phyloP scores from a whole-genome alignment of 2,329 filamentous ascomycete species.

The Exophiala oligosperma region DNA sequence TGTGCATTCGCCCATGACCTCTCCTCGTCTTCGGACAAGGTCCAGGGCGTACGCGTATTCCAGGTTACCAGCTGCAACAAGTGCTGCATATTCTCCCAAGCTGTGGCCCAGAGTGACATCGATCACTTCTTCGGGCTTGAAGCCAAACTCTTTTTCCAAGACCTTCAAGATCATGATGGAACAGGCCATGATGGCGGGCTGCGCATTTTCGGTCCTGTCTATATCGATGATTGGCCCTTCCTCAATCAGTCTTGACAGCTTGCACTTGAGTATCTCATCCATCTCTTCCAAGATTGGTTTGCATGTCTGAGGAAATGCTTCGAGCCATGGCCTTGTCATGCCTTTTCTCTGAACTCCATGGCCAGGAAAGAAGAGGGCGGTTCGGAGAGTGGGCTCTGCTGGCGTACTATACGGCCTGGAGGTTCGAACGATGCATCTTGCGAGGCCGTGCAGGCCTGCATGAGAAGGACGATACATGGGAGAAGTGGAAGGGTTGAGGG shows the following conservation, averaged over 20 bases:
- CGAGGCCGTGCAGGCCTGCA: conserved; percentile 4
- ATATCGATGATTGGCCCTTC: conserved; percentile 75
- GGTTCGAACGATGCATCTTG: conserved; percentile 8
- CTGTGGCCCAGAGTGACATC: conserved; percentile 89
- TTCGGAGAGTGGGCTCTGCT: conserved; percentile 34
- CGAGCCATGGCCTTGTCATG: conserved; percentile 83
- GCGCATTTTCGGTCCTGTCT: conserved; percentile 81
- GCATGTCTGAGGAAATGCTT: conserved; percentile 78
- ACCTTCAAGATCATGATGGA: conserved; percentile 87
- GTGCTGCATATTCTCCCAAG: conserved; percentile 86
- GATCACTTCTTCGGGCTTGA: conserved; percentile 67
- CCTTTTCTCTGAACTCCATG: conserved; percentile 88
- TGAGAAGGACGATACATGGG: conserved; percentile 19
- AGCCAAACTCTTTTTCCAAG: conserved; percentile 80
- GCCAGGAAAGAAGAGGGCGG: conserved; percentile 52
- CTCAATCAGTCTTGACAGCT: conserved; percentile 75
- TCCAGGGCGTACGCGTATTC: conserved; percentile 74
- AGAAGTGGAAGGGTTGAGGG: not conserved
- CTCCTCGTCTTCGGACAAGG: conserved; percentile 74
- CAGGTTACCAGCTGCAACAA: conserved; percentile 81
- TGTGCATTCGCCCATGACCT: conserved; percentile 80
- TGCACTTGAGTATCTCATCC: conserved; percentile 71
- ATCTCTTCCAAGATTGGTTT: conserved; percentile 80
- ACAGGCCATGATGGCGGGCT: conserved; percentile 95
- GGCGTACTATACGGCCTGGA: conserved; percentile 21